These are phyloP conservation scores for Pseudovirgaria hyperparasitica DNA, from an alignment of 2,329 filamentous ascomycete genomes.

Conservation along the genomic window DNA sequence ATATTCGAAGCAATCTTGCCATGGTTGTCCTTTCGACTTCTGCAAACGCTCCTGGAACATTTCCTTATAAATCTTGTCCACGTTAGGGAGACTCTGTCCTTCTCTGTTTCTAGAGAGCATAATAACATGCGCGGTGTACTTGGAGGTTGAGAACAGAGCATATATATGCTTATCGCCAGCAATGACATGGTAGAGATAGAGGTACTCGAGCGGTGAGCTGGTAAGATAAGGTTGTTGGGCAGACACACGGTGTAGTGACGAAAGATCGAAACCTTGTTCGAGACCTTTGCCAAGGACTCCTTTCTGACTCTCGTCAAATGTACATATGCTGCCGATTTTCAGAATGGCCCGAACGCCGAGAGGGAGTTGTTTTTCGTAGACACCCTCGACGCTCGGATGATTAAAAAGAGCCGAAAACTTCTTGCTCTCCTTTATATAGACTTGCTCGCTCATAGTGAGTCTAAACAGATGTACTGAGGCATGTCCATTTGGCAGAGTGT, in stretches of 20 bases:
- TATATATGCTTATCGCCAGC: slow-evolving; percentile 88
- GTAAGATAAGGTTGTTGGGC: slow-evolving; percentile 64
- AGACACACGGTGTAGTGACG: slow-evolving; percentile 55
- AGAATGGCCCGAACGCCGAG: slow-evolving; percentile 77
- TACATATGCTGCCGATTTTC: slow-evolving; percentile 80
- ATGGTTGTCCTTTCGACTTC: slow-evolving; percentile 55
- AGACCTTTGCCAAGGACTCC: slow-evolving; percentile 87
- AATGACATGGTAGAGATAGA: slow-evolving; percentile 87
- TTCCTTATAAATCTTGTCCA: slow-evolving; percentile 78
- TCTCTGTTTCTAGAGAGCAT: slow-evolving; percentile 78
- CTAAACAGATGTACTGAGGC: slow-evolving; percentile 90
- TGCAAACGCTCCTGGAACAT: slow-evolving; percentile 52
- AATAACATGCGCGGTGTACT: slow-evolving; percentile 69
- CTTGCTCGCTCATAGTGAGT: slow-evolving; percentile 75
- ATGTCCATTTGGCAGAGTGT: slow-evolving; percentile 90
- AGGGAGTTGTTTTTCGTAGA: slow-evolving; percentile 90
- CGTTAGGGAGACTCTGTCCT: slow-evolving; percentile 74
- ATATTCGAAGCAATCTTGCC: slow-evolving; percentile 75
- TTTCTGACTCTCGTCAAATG: slow-evolving; percentile 80
- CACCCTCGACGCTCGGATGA: slow-evolving; percentile 87
- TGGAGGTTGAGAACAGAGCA: slow-evolving; percentile 76
- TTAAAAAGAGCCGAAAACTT: slow-evolving; percentile 77
- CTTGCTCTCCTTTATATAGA: slow-evolving; percentile 72
- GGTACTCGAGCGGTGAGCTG: slow-evolving; percentile 61
- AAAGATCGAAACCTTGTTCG: slow-evolving; percentile 85